Evolutionary conservation across 305 asterid species (phyloP), one percentile per base, ranked within the genome.

Genomic region (Rubia occidens): DNA sequence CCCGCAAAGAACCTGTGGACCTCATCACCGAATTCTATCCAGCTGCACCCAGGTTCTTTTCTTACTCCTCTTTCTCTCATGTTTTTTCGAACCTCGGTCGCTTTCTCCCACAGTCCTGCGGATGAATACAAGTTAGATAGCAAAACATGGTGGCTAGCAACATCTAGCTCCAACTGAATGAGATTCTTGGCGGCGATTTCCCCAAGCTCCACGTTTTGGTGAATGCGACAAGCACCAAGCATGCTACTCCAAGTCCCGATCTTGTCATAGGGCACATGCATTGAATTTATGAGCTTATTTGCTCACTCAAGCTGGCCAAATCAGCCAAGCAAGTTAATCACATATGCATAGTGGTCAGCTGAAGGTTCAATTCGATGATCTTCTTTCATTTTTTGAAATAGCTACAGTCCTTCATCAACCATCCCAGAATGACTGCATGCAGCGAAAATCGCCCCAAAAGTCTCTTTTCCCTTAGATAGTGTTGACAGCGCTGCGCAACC

Each of bases 21-120:
- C 77, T 78, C 83, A 18, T 83, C 85, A 6, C 82, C 85, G 8
- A 69, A 78, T 76, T 88, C 95, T 21, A 88, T 87, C 96, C 96
- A 90, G 77, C 97, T 90, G 82, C 89, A 87, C 15, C 95, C 96
- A 0, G 97, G 93, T 60, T 88, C 96, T 75, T 91, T 91, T 74
- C 74, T 87, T 32, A 87, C 88, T 56, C 96, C 86, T 83, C 56
- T 75, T 39, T 75, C 82, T 69, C 75, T 87, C 96, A 91, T 91
- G 68, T 71, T 83, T 74, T 71, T 76, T 29, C 97, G 82, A 47
- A 90, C 84, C 71, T 74, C 79, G 8, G 69, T 77, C 6, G 88
- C 91, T 24, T 85, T 85, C 49, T 82, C 82, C 96, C 95, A 91
- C 3, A 84, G 78, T 54, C 93, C 97, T 15, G 86, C 85, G 0